Evolutionary conservation across 2,329 filamentous ascomycete genomes (phyloP), one percentile per base, ranked within the genome.

Genomic region (Talaromyces sp.): DNA sequence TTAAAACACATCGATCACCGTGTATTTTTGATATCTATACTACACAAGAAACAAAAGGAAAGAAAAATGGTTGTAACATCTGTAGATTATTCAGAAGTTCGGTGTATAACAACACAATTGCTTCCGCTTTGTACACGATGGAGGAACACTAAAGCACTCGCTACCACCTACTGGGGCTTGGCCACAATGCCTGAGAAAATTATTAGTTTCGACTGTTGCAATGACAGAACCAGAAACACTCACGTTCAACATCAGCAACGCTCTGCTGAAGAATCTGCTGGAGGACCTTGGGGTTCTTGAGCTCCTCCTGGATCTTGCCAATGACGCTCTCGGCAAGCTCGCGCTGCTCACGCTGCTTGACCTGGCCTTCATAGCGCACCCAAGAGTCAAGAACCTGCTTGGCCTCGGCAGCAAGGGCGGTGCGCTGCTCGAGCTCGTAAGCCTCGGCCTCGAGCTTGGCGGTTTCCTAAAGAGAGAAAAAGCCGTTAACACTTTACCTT

Each of bases 191-290:
- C 74, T 76, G 38, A 21, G 46, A 19, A 52, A 55, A 17, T 32
- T 3, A 27, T 72, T 63, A 70, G 66, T 56, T 24, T 21, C 8
- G 21, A 43, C 2, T 4, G 11, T 51, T 41, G 53, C 32, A 38
- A n/a, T 19, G 19, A 21, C 2, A 24, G 31, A 19, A n/a, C 54
- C 51, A 29, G n/a, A 4, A 43, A 29, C 19, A 77, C 86, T 77
- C 84, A 97, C 93, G 93, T 88, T 99, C 95, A 75, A 99, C 88
- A 79, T 99, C 95, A 66, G 89, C 81, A 73, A 99, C 86, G 78
- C 92, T 96, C 86, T 99, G 95, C 82, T 95, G 89, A 70, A 99
- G 87, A 73, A 99, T 97, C 83, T 97, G 92, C 85, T 97, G 91
- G 71, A 99, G 88, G 68, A 89, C 85, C 87, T 93, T 98, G 78